A percentile compares a stretch with the other conserved stretches of the same genome.
phyloP scores from a whole-genome alignment of 2,329 filamentous ascomycete genomes.

The Neonectria hederae region DNA sequence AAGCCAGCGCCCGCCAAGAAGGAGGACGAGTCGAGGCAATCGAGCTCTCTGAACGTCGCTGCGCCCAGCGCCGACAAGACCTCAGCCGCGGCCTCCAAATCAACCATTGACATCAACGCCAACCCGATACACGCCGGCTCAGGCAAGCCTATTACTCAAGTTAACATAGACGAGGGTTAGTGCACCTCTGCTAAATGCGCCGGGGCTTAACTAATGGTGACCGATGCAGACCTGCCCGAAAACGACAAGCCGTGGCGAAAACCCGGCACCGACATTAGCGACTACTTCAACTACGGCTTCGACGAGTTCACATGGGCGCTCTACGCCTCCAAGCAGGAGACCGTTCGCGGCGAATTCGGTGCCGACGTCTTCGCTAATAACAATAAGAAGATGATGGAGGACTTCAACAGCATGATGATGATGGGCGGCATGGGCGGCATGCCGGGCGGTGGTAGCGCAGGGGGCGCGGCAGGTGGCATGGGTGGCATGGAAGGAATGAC shows the following conservation, averaged over 20 bases:
- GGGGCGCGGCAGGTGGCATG: conserved; percentile 52
- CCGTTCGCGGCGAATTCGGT: conserved; percentile 78
- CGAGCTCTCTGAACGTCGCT: conserved; percentile 44
- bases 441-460: conserved; percentile 48
- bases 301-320: conserved; percentile 98
- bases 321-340: conserved; percentile 90
- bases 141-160: conserved; percentile 82
- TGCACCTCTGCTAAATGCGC: not conserved
- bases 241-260: conserved; percentile 96
- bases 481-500: conserved; percentile 70
- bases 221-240: conserved; percentile 68
- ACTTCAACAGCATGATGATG: conserved; percentile 76
- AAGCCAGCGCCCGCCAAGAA: conserved; percentile 60
- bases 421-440: conserved; percentile 60
- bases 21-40: conserved; percentile 51
- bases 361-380: conserved; percentile 70
- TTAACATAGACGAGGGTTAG: conserved; percentile 76
- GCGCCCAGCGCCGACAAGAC: conserved; percentile 62
- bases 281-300: conserved; percentile 99
- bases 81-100: conserved; percentile 76
- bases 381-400: conserved; percentile 82
- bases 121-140: conserved; percentile 81
- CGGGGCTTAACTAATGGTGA: conserved; percentile 17
- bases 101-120: conserved; percentile 84
- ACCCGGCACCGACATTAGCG: conserved; percentile 91